Evolutionary conservation across 306 rosid genomes (phyloP).

Genomic region (Quercus suber): DNA sequence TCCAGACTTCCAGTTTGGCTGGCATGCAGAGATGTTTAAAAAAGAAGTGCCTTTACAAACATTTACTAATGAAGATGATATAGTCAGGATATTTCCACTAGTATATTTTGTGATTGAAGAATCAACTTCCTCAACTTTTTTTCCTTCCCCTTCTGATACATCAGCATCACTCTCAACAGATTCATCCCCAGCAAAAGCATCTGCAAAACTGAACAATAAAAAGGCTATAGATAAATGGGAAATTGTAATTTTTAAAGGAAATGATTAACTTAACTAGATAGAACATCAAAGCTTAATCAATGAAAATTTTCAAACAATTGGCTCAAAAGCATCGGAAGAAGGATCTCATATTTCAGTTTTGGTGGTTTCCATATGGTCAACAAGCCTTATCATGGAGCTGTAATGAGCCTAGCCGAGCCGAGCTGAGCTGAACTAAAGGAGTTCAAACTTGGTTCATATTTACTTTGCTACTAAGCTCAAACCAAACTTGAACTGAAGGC

Average conservation of each 20-base stretch:
- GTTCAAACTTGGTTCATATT: too few species aligned
- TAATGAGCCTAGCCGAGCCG: too few species aligned
- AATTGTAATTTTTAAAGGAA: neutral
- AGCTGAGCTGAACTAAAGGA: too few species aligned
- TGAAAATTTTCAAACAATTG: neutral
- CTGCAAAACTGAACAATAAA: slow-evolving; percentile 40
- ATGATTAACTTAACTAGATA: neutral
- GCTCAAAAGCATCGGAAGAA: neutral
- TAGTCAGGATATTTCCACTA: slow-evolving; percentile 37
- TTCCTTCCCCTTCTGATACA: slow-evolving; percentile 32
- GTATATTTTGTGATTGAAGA: slow-evolving; percentile 26
- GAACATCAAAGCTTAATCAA: slow-evolving; percentile 5
- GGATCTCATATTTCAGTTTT: neutral
- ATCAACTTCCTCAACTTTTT: slow-evolving; percentile 18
- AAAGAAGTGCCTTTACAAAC: neutral
- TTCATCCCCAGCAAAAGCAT: slow-evolving; percentile 41
- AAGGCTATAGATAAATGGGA: slow-evolving; percentile 1
- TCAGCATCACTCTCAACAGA: slow-evolving; percentile 25
- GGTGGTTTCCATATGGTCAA: neutral
- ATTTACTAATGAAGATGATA: neutral
- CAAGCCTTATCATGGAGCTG: neutral
- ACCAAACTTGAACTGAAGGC: too few species aligned
- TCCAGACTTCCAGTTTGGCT: neutral
- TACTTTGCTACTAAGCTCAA: too few species aligned
- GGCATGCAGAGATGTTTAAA: neutral